phyloP scores from a whole-genome alignment of 768 basidiomycete species.

The Leccinum aurantiacum region DNA sequence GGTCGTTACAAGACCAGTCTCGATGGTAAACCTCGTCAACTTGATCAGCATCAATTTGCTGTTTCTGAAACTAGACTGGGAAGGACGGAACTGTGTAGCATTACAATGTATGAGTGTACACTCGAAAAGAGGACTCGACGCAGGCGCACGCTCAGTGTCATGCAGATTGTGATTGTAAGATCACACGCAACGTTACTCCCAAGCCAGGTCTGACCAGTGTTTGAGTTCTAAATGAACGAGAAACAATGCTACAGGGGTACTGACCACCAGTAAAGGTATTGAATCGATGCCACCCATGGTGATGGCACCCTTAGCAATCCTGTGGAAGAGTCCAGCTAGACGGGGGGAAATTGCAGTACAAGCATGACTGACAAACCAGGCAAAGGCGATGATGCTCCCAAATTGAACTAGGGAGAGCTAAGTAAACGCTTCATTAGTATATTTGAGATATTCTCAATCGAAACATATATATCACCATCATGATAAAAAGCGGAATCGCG shows the following conservation, averaged over 20 bases:
- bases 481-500: no score
- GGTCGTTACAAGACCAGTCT: constrained; percentile 26
- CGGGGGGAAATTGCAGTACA: background rate
- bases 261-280: background rate
- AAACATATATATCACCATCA: no score
- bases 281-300: no score
- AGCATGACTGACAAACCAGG: no score
- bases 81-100: constrained; percentile 15
- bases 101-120: background rate
- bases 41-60: constrained; percentile 6
- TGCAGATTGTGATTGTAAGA: background rate
- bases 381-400: no score
- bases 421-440: no score
- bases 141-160: background rate
- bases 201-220: background rate
- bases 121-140: background rate
- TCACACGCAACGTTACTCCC: background rate
- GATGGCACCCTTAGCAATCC: no score
- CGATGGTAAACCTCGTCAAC: constrained; percentile 24
- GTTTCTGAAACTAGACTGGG: constrained; percentile 5
- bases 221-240: background rate
- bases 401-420: no score
- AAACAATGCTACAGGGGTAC: background rate
- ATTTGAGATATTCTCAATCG: no score
- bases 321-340: background rate